Evolutionary conservation across 73 alveolate species (phyloP), one percentile per base, ranked within the genome.

Genomic region (Paramecium pentaurelia): DNA sequence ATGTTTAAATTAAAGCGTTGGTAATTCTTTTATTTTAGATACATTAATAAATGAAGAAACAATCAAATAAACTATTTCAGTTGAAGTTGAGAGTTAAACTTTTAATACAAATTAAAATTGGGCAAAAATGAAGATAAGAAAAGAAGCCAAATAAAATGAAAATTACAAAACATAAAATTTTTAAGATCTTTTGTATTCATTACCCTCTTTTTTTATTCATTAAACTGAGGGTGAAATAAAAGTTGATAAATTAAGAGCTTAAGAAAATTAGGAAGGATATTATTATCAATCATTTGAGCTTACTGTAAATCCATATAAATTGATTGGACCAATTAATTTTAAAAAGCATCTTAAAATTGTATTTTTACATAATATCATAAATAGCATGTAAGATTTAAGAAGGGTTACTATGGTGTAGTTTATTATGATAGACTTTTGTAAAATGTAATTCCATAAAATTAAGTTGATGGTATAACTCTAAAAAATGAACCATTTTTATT

Each of bases 71-170:
- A 25, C 32, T 5, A 8, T 8, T 54, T 18, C 70, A 4, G 70
- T 54, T 6, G 70, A 54, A 54, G 25, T 54, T 54, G 70, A 54
- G 20, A 18, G 14, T 8, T 18, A 16, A 64, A 7, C 27, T 9
- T 64, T 64, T 34, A 64, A 64, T 9, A 32, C 47, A 14, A 64
- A 32, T 64, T 34, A 64, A 12, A 64, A 64, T 32, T 64, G 84
- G 84, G 84, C 84, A 28, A 64, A 64, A 27, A 64, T 64, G 84
- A 64, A 64, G 27, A 64, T 32, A 34, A 64, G 84, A 64, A 64
- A 64, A 64, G 84, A 64, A 8, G 84, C 84, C 1, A 64, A 34
- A 64, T 32, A 64, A 64, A 32, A 64, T 32, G 84, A 64, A 64
- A 64, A 32, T 12, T 64, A 64, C 7, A 28, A 64, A 64, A 64